Conservation (phyloP, 2,329 filamentous ascomycete genomes). For the Penicillium freii region DNA sequence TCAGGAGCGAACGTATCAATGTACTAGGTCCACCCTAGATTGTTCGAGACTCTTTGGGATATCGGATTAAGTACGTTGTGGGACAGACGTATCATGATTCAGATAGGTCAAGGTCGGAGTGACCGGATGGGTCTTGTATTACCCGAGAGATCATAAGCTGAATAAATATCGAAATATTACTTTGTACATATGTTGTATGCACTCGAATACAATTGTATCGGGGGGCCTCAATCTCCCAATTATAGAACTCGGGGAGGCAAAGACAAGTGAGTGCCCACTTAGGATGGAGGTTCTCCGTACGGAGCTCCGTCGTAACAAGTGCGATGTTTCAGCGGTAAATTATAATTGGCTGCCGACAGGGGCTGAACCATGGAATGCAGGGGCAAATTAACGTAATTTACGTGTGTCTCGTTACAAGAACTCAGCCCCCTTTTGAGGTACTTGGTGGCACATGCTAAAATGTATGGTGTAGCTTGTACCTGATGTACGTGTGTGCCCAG, state of each 20-base stretch:
- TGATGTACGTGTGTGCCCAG: not conserved
- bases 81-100: not conserved
- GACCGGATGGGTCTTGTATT: not conserved
- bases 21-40: not conserved
- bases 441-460: slow-evolving; percentile 1
- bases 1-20: not conserved
- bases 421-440: slow-evolving; percentile 1
- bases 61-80: not conserved
- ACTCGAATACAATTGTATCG: not conserved
- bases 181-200: no score
- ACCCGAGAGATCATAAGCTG: not conserved
- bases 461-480: slow-evolving; percentile 3
- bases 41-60: slow-evolving; percentile 5
- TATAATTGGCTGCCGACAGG: not conserved
- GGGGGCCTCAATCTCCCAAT: not conserved
- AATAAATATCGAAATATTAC: not conserved
- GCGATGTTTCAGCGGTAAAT: not conserved
- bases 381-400: slow-evolving; percentile 13
- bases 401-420: slow-evolving; percentile 1
- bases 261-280: not conserved
- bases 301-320: not conserved
- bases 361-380: slow-evolving; percentile 15
- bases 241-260: not conserved
- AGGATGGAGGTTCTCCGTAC: not conserved
- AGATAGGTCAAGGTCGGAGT: not conserved